phyloP scores from a whole-genome alignment of 2,329 filamentous ascomycete genomes.

The Berkeleyomyces basicola region DNA sequence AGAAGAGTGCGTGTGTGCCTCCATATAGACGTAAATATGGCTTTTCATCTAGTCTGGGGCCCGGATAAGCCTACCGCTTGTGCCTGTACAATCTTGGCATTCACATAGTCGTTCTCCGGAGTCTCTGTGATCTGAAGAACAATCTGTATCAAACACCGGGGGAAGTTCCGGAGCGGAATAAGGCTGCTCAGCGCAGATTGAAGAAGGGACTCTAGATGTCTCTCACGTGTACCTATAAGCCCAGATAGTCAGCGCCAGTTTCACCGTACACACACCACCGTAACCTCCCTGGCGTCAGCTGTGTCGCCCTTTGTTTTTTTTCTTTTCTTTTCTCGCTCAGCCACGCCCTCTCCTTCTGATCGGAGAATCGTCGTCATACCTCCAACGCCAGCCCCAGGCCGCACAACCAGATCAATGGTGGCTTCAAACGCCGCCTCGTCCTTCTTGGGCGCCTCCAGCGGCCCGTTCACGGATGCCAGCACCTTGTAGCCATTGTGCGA shows the following conservation, averaged over 20 bases:
- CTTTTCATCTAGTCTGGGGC: neutral
- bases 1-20: neutral
- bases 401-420: conserved; percentile 73
- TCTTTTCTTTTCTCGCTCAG: neutral
- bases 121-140: conserved; percentile 58
- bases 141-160: conserved; percentile 62
- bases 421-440: conserved; percentile 90
- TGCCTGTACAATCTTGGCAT: conserved; percentile 42
- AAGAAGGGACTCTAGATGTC: conserved; percentile 65
- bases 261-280: neutral
- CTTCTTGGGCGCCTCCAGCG: conserved; percentile 72
- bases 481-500: conserved; percentile 62
- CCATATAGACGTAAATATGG: neutral
- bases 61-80: conserved; percentile 34
- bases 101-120: conserved; percentile 50
- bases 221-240: conserved; percentile 47
- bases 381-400: conserved; percentile 71
- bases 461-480: conserved; percentile 77
- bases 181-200: conserved; percentile 57
- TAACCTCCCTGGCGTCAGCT: neutral
- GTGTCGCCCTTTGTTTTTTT: neutral
- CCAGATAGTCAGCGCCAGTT: conserved; percentile 11
- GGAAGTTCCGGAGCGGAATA: conserved; percentile 58
- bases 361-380: conserved; percentile 31
- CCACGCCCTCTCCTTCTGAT: neutral